Conservation (phyloP, 129 eudicot species). For the Centaurea solstitialis region DNA sequence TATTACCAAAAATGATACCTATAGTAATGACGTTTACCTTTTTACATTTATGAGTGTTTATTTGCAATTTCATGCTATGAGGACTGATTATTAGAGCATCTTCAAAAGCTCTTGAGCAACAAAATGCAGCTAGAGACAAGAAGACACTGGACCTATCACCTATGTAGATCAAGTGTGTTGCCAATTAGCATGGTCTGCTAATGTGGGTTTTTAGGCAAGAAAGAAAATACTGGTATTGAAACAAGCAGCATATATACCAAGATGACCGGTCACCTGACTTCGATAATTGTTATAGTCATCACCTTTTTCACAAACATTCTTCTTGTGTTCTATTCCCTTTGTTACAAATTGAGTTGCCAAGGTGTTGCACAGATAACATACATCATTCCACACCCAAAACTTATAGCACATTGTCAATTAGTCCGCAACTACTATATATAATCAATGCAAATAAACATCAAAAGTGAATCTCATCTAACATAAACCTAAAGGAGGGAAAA, state of each 20-base stretch:
- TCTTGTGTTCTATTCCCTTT: conserved; percentile 9
- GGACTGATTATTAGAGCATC: not conserved
- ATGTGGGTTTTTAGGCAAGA: not conserved
- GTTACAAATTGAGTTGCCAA: conserved; percentile 10
- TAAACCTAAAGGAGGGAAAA: not conserved
- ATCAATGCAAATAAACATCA: not conserved
- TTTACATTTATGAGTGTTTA: too few relatives aligned
- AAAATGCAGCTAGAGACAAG: not conserved
- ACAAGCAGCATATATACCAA: too few relatives aligned
- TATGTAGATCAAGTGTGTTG: not conserved
- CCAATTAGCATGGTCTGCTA: not conserved
- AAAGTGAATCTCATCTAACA: not conserved
- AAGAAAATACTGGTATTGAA: too few relatives aligned
- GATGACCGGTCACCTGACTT: too few relatives aligned
- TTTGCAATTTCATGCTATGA: too few relatives aligned
- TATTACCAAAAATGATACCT: too few relatives aligned
- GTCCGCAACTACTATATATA: not conserved
- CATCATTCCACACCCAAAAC: not conserved
- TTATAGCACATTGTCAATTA: not conserved
- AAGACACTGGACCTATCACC: not conserved
- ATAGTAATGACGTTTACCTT: too few relatives aligned
- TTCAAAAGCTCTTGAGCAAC: not conserved
- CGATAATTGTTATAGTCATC: not conserved
- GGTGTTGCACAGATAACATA: not conserved
- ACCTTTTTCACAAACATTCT: not conserved